phyloP scores from a whole-genome alignment of 257 asterid species.

The Oldenlandia corymbosa region DNA sequence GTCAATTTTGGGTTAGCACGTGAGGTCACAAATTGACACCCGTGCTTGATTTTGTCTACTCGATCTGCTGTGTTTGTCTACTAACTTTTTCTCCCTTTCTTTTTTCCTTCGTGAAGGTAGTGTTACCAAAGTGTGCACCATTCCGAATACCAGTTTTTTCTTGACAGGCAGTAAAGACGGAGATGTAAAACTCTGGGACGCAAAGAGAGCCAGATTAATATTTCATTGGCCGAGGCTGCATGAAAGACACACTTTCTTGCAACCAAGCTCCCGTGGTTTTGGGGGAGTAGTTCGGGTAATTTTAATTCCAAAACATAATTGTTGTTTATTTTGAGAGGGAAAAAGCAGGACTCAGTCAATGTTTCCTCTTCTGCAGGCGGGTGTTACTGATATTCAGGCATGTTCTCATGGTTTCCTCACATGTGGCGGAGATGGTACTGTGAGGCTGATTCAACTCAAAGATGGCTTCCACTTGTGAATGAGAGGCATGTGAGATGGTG shows the following conservation, averaged over 20 bases:
- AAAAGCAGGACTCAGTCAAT: slow-evolving; percentile 18
- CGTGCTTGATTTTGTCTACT: too few relatives aligned
- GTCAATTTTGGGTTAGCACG: too few relatives aligned
- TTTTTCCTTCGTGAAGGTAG: slow-evolving; percentile 50
- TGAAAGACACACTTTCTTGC: slow-evolving; percentile 88
- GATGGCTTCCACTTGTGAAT: slow-evolving; percentile 17
- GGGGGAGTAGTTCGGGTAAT: slow-evolving; percentile 89
- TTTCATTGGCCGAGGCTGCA: slow-evolving; percentile 96
- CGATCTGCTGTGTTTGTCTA: slow-evolving; percentile 2
- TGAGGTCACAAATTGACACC: too few relatives aligned
- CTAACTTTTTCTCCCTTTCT: slow-evolving; percentile 22
- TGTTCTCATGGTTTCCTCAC: slow-evolving; percentile 82
- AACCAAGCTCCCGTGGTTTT: slow-evolving; percentile 81
- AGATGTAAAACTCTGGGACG: slow-evolving; percentile 99
- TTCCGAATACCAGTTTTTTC: slow-evolving; percentile 89
- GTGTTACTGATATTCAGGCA: slow-evolving; percentile 80
- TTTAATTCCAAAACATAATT: slow-evolving; percentile 19
- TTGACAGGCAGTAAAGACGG: slow-evolving; percentile 99
- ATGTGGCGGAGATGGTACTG: slow-evolving; percentile 94
- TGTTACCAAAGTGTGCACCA: slow-evolving; percentile 76
- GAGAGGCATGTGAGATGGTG: not conserved
- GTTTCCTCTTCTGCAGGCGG: slow-evolving; percentile 53
- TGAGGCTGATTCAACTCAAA: slow-evolving; percentile 49
- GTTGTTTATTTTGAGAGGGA: not conserved
- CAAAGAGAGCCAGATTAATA: slow-evolving; percentile 75